Evolutionary conservation across 305 asterid genomes (phyloP), one percentile per base, ranked within the genome.

Genomic region (Solanum aculeatissimum): DNA sequence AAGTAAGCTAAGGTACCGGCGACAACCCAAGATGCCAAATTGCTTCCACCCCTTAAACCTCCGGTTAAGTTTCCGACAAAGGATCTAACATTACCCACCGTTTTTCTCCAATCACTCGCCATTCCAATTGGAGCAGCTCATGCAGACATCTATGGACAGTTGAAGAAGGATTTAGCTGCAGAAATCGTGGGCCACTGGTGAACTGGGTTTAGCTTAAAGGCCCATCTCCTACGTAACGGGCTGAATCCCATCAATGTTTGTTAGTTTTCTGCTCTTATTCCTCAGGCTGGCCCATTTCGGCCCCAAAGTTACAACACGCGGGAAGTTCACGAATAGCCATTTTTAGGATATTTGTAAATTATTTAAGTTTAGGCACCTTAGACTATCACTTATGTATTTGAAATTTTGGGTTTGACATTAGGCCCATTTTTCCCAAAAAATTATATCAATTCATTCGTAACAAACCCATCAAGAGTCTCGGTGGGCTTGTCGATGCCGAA

Each of bases 1-100:
- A 84, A 88, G 88, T 97, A 96, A 85, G 99, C 99, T 87, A 97
- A 92, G 87, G 98, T 93, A 92, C 99, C 98, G 90, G 99, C 98
- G 80, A 93, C 98, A 2, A 84, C 91, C 99, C 99, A 97, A 45
- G 99, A 94, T 27, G 98, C 98, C 62, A 94, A 85, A 84, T 93
- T 96, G 88, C 92, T 88, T 84, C 94, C 89, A 29, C 99, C 99
- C 63, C 97, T 93, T 19, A 96, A 85, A 19, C 99, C 99, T 70
- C 99, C 99, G 90, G 93, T 81, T 15, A 98, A 88, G 80, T 93
- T 95, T 2, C 98, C 98, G 49, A 89, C 4, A 51, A 97, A 92
- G 13, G 98, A 95, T 84, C 97, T 88, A 69, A 89, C 90, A 66
- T 93, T 94, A 71, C 95, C 98, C 35, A 90, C 32, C 14, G 92